Evolutionary conservation across 768 basidiomycete species (phyloP), one percentile per base, ranked within the genome.

Genomic region (Rhizopogon vulgaris): DNA sequence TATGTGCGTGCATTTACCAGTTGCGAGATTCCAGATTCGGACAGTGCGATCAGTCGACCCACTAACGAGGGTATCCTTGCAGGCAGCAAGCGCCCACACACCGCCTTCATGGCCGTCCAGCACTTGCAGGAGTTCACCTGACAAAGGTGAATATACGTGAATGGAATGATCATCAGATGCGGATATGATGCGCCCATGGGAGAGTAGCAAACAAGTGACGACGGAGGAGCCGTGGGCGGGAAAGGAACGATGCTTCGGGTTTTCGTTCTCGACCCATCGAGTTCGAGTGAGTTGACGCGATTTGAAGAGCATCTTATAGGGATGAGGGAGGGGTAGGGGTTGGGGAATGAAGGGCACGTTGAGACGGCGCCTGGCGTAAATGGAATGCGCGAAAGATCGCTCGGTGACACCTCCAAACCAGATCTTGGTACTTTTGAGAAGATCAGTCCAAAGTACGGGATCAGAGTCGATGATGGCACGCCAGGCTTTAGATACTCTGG

Each of bases 131-230:
- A 90, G 78, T 36, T 81, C 76, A 11, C 95, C 95, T 0, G 86
- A 89, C 18, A 78, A 66, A n/a, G 91, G 94, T 22, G 86, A 87
- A 66, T 95, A 97, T 41, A 99, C 84, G 63, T 94, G 90, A 62
- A 98, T 96, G 3, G 92, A 90, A 60, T 97, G 92, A 69, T 97
- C 94, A 68, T 99, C 95, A 0, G 93, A 95, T 10, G 95, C 94
- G 10, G 91, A 94, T 62, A 99, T 92, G 70, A 99, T 92, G 55
- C 94, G 91, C 28, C 90, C 89, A 54, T 84, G 83, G 46, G 95
- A 96, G 73, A 99, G 91, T 60, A 97, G 81, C 41, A 97, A 82
- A 67, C 94, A 96, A 38, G 95, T 99, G 65, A 99, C 93, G 55
- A 97, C 95, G 22, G 87, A 84, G 41, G 81, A 81, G 0, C 92